Percentiles rank a stretch among this genome's conserved stretches.
phyloP scores from a whole-genome alignment of 371 early-diverging fungal species.

The Actinomortierella wolfii region DNA sequence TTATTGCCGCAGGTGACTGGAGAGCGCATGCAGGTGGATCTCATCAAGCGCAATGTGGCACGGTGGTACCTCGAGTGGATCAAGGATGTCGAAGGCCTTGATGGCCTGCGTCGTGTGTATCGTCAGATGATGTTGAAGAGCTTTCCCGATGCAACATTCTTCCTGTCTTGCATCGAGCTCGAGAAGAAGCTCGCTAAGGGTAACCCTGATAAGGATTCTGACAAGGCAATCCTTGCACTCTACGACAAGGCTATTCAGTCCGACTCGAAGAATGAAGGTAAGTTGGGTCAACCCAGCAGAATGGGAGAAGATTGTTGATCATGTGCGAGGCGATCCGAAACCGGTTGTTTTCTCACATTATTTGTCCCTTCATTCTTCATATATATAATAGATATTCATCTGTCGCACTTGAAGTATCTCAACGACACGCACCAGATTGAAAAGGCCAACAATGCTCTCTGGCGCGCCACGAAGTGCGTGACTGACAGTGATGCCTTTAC shows the following conservation, averaged over 20 bases:
- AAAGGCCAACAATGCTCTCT: slow-evolving; percentile 59
- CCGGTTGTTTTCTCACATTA: too few relatives aligned
- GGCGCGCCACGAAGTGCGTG: slow-evolving; percentile 67
- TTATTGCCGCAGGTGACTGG: slow-evolving; percentile 55
- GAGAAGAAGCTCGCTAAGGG: slow-evolving; percentile 50
- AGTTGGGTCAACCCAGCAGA: too few relatives aligned
- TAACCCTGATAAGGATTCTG: slow-evolving; percentile 26
- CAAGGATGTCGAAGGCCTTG: slow-evolving; percentile 52
- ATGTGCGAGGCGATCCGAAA: too few relatives aligned
- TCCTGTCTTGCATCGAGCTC: slow-evolving; percentile 60
- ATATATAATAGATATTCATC: slow-evolving; percentile 55
- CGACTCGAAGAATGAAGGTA: slow-evolving; percentile 59
- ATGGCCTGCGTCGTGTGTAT: slow-evolving; percentile 56
- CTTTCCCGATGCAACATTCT: slow-evolving; percentile 65
- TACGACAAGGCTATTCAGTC: slow-evolving; percentile 64
- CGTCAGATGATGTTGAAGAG: slow-evolving; percentile 55
- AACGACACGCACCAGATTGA: slow-evolving; percentile 55
- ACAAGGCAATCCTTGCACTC: slow-evolving; percentile 41
- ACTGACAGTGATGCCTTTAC: slow-evolving; percentile 60
- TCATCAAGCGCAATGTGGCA: slow-evolving; percentile 52
- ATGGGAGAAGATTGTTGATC: neutral
- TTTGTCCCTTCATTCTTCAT: neutral
- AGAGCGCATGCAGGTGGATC: slow-evolving; percentile 50
- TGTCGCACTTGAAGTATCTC: slow-evolving; percentile 65
- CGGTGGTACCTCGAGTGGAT: slow-evolving; percentile 56